Evolutionary conservation across 2,329 filamentous ascomycete species (phyloP).

Genomic region (Curvularia sp.): DNA sequence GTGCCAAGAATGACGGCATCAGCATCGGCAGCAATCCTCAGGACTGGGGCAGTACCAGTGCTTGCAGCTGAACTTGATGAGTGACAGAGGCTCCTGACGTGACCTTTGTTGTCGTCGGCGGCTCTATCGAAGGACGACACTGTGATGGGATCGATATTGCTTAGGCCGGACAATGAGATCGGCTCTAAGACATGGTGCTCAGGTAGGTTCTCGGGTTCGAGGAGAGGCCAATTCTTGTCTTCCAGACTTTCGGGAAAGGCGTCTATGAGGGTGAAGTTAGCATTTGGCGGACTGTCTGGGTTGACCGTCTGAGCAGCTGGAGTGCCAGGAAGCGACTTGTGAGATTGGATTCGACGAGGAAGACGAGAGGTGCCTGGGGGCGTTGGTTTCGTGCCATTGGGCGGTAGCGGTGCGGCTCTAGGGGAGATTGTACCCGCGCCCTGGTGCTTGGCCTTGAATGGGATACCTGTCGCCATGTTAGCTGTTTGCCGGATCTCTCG

Average conservation of each 20-base stretch:
- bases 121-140: conserved; percentile 16
- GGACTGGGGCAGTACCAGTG: conserved; percentile 24
- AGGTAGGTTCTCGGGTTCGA: conserved; percentile 35
- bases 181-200: conserved; percentile 29
- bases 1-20: conserved; percentile 32
- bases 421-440: conserved; percentile 23
- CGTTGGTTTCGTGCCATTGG: background rate
- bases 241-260: conserved; percentile 43
- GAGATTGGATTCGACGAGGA: conserved; percentile 34
- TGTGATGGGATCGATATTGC: conserved; percentile 1
- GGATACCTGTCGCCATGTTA: too few relatives aligned
- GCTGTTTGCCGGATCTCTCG: too few relatives aligned
- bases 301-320: conserved; percentile 45
- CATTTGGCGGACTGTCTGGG: conserved; percentile 44
- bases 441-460: too few relatives aligned
- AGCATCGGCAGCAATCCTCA: conserved; percentile 37
- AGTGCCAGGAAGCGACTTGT: conserved; percentile 52
- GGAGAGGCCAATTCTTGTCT: conserved; percentile 37
- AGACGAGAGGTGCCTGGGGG: conserved; percentile 34
- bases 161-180: conserved; percentile 16
- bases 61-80: conserved; percentile 18
- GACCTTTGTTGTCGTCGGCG: conserved; percentile 12
- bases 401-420: conserved; percentile 1
- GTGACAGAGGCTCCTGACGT: conserved; percentile 31
- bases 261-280: conserved; percentile 50